Evolutionary conservation across 305 asterid genomes (phyloP).

Genomic region (Fraxinus floribunda): DNA sequence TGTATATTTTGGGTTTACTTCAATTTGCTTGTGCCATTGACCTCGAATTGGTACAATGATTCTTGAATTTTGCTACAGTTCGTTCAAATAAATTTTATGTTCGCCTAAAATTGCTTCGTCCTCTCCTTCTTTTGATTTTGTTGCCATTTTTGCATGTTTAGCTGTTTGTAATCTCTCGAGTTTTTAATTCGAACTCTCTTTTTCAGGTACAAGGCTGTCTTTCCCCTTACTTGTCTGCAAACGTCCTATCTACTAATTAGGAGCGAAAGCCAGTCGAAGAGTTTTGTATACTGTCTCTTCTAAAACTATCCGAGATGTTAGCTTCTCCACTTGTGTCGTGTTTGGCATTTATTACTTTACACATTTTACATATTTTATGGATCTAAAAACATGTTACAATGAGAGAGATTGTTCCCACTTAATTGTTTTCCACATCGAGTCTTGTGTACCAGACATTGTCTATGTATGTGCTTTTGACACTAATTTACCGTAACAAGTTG

Average conservation of each 20-base stretch:
- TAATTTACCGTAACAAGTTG: background rate
- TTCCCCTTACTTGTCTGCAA: conserved; percentile 80
- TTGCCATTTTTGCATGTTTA: background rate
- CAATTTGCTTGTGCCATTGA: background rate
- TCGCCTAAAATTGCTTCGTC: background rate
- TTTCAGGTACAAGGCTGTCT: conserved; percentile 85
- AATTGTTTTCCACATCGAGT: background rate
- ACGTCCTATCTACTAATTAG: conserved; percentile 63
- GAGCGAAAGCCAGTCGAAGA: conserved; percentile 5
- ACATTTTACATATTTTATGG: background rate
- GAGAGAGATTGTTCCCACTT: background rate
- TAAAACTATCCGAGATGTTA: background rate
- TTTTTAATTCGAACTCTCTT: conserved; percentile 18
- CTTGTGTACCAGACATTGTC: background rate
- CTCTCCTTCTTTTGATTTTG: conserved; percentile 5
- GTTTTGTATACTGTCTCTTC: background rate
- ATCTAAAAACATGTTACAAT: background rate
- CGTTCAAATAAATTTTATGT: background rate
- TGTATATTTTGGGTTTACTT: background rate
- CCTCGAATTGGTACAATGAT: background rate
- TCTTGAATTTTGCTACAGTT: background rate
- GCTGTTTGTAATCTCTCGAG: background rate
- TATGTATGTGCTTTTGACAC: background rate
- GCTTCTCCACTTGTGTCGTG: background rate
- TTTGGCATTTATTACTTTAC: background rate